phyloP scores from a whole-genome alignment of 1,139 yeast species.

The Diutina pseudorugosa region DNA sequence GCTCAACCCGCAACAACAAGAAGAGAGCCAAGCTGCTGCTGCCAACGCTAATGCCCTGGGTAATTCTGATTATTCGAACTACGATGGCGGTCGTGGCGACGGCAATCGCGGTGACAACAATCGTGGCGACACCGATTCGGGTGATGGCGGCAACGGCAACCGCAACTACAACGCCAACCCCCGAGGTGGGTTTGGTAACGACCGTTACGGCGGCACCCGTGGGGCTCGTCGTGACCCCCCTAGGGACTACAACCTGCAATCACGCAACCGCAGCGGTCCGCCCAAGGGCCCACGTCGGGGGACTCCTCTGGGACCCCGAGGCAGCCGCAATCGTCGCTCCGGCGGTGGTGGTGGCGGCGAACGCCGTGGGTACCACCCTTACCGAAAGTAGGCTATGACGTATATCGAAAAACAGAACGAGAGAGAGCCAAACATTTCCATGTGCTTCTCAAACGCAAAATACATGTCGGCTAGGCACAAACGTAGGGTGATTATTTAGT shows the following conservation, averaged over 20 bases:
- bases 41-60: too few relatives aligned
- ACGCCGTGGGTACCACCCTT: slow-evolving; percentile 1
- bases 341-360: slow-evolving; percentile 4
- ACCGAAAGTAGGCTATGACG: background rate
- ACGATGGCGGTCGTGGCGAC: too few relatives aligned
- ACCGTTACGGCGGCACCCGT: slow-evolving; percentile 5
- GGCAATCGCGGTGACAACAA: too few relatives aligned
- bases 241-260: background rate
- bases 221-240: background rate
- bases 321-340: slow-evolving; percentile 6
- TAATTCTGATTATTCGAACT: too few relatives aligned
- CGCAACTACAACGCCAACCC: slow-evolving; percentile 8
- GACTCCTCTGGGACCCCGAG: slow-evolving; percentile 8
- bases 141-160: slow-evolving; percentile 9
- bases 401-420: background rate
- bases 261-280: slow-evolving; percentile 9
- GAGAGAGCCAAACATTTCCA: too few relatives aligned
- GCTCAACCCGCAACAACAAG: slow-evolving; percentile 5
- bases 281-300: slow-evolving; percentile 8
- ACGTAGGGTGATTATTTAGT: too few relatives aligned
- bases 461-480: background rate
- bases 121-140: slow-evolving; percentile 12
- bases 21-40: background rate
- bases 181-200: slow-evolving; percentile 12
- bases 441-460: background rate